phyloP scores from a whole-genome alignment of 257 asterid genomes.

The Verbascum thapsus region DNA sequence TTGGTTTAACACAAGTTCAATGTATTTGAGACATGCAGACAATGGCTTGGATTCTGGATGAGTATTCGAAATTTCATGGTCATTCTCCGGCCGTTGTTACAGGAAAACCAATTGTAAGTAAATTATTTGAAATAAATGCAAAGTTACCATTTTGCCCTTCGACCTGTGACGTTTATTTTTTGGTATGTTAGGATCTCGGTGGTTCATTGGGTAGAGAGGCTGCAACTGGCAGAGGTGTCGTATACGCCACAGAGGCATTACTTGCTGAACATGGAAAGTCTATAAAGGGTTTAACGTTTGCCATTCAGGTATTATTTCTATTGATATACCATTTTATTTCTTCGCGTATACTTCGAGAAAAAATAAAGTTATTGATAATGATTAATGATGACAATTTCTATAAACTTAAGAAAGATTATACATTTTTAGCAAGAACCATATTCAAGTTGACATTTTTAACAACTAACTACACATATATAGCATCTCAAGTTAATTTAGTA shows the following conservation, averaged over 20 bases:
- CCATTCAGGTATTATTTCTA: constrained; percentile 51
- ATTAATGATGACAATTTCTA: too few species aligned
- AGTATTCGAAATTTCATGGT: constrained; percentile 94
- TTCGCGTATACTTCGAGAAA: background rate
- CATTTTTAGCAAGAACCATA: too few species aligned
- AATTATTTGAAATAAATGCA: background rate
- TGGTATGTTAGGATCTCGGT: constrained; percentile 64
- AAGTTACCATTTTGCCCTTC: too few species aligned
- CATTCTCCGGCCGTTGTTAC: constrained; percentile 95
- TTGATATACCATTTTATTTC: constrained; percentile 1
- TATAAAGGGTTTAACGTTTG: constrained; percentile 63
- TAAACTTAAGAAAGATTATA: too few species aligned
- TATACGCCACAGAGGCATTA: constrained; percentile 70
- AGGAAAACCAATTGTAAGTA: constrained; percentile 84
- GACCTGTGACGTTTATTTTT: constrained; percentile 6
- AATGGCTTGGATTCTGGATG: constrained; percentile 98
- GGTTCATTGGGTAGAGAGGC: constrained; percentile 96
- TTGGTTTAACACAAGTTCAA: background rate
- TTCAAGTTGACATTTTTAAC: too few species aligned
- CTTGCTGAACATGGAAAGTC: constrained; percentile 78
- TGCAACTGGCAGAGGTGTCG: constrained; percentile 91
- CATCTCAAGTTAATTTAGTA: too few species aligned
- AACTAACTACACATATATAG: too few species aligned
- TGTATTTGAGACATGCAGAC: constrained; percentile 56
- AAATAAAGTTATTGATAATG: too few species aligned